Base-by-base conservation (phyloP, 441 rosid genomes). In the Arabidopsis hybrid region DNA sequence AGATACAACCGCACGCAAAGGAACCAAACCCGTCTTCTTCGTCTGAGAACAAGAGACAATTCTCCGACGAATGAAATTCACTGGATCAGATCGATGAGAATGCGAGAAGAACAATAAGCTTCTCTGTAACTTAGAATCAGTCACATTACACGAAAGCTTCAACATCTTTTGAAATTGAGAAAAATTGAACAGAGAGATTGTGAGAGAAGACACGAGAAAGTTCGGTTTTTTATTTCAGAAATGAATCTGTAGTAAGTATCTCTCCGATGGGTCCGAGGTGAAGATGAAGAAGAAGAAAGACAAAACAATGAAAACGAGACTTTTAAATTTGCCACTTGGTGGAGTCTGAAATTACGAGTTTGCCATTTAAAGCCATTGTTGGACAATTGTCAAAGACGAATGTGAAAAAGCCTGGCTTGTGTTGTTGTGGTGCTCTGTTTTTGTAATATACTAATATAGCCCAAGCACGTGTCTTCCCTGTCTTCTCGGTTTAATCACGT, bases 261-360 rank as follows among this genome's bases (percentile, higher is more conserved):
- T 38, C 18, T 64, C 83, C 90, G 90, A 88, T 88, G 87, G 79
- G 72, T 81, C 72, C 86, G 80, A 84, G 81, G 88, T 43, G 50
- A 50, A 50, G 5, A 21, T 47, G 21, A 50, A 50, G 55, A 47
- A 13, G 38, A 17, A 7, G 46, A 35, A 45, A 49, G 7, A 32
- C 49, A 72, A 67, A 29, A 60, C 18, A 69, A 56, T 26, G 14
- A 42, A 14, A 45, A 45, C 2, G 11, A 34, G 2, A 46, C 18
- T 69, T 75, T 29, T 32, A 12, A 66, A 7, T 36, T 57, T 74
- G 81, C 75, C 79, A 74, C 67, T 62, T 45, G 71, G 9, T 56
- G 45, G 58, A 1, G 39, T 2, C 7, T 2, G 17, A 53, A 78
- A 61, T 75, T 60, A 83, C 83, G 73, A 36, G 6, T 58, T 10